These are phyloP conservation scores for Pestalotiopsis sp. DNA, from an alignment of 2,329 filamentous ascomycete species.

Conservation along the genomic window DNA sequence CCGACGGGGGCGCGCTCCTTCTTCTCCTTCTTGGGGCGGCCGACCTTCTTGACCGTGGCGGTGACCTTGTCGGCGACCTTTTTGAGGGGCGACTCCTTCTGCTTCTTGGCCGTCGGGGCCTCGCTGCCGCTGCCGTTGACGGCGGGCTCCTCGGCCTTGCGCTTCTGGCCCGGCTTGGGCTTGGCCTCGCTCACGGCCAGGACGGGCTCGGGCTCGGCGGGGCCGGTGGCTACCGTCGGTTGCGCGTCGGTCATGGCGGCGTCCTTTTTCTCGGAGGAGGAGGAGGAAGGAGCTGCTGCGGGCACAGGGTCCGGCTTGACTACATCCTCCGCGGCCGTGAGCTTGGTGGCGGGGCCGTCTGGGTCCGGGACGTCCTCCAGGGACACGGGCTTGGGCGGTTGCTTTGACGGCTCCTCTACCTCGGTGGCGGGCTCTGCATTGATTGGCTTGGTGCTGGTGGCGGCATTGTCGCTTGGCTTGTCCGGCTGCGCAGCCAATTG, in stretches of 20 bases:
- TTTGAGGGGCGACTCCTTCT: constrained; percentile 30
- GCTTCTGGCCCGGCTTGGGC: constrained; percentile 16
- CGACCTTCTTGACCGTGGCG: constrained; percentile 31
- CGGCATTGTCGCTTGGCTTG: constrained; percentile 22
- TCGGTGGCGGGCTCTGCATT: constrained; percentile 14
- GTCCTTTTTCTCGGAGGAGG: not conserved
- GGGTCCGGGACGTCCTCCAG: constrained; percentile 31
- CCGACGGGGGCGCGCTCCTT: constrained; percentile 33
- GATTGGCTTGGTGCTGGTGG: constrained; percentile 13
- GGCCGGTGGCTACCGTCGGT: not conserved
- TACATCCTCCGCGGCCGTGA: constrained; percentile 21
- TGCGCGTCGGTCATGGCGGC: constrained; percentile 2
- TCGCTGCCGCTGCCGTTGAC: constrained; percentile 19
- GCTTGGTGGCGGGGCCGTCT: constrained; percentile 22
- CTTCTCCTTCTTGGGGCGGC: constrained; percentile 37
- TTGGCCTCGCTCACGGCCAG: constrained; percentile 4
- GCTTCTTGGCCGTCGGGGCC: constrained; percentile 41
- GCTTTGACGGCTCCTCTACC: constrained; percentile 23
- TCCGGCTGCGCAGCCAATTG: constrained; percentile 21
- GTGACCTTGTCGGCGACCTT: constrained; percentile 31
- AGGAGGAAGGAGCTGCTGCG: not conserved
- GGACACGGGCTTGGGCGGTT: constrained; percentile 29
- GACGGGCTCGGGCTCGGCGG: not conserved
- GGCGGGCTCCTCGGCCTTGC: constrained; percentile 18
- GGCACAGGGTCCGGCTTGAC: constrained; percentile 16